Percentiles rank a stretch among this genome's conserved stretches.
Conservation (phyloP, 2,329 filamentous ascomycete genomes). For the Pseudohalonectria lignicola region DNA sequence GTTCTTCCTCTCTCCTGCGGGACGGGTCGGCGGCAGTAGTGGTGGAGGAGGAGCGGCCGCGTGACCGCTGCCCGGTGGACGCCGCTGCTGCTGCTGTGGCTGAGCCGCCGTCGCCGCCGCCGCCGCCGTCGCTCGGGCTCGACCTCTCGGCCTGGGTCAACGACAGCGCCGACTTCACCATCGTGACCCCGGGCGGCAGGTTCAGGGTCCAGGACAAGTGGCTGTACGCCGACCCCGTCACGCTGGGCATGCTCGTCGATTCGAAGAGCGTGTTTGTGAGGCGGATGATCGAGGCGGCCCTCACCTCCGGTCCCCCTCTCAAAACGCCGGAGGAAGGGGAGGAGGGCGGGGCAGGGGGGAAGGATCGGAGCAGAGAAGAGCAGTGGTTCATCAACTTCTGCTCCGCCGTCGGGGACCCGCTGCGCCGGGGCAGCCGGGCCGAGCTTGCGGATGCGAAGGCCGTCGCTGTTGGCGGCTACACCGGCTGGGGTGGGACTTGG, state of each 20-base stretch:
- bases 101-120: constrained; percentile 20
- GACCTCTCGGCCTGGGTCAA: constrained; percentile 44
- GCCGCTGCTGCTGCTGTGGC: too few relatives aligned
- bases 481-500: constrained; percentile 19
- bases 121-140: constrained; percentile 19
- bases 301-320: too few relatives aligned
- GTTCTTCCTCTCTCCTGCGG: background rate
- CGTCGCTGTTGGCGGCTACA: constrained; percentile 30
- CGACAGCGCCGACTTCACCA: constrained; percentile 50
- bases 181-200: constrained; percentile 22
- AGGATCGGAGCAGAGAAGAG: background rate
- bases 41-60: too few relatives aligned
- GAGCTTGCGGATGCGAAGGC: constrained; percentile 27
- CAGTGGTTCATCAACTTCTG: constrained; percentile 31
- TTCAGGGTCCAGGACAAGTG: constrained; percentile 36
- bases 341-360: constrained; percentile 4
- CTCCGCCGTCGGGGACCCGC: constrained; percentile 26
- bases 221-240: constrained; percentile 24
- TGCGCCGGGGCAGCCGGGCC: constrained; percentile 22
- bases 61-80: too few relatives aligned
- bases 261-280: constrained; percentile 26
- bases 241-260: constrained; percentile 24
- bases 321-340: constrained; percentile 9
- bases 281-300: constrained; percentile 22
- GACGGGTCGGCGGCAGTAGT: too few relatives aligned